A percentile compares a stretch with the other conserved stretches of the same genome.
Conservation (phyloP, 345 rosid species). For the Rhodamnia argentea region DNA sequence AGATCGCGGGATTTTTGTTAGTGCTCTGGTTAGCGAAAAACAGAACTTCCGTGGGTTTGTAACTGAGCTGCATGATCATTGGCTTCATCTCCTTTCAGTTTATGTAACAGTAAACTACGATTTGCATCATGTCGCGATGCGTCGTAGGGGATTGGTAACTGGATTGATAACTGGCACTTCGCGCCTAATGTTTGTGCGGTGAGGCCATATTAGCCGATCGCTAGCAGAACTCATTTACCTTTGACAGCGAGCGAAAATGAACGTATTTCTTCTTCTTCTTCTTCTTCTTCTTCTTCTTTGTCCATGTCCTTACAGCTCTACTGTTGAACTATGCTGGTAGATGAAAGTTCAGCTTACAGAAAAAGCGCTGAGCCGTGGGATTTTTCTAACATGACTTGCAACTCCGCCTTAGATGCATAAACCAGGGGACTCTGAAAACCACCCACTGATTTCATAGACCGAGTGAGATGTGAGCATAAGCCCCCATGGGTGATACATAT, state of each 20-base stretch:
- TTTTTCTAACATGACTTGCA: neutral
- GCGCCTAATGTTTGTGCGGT: neutral
- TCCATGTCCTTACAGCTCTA: neutral
- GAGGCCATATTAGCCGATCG: neutral
- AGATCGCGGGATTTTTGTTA: neutral
- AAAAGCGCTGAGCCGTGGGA: neutral
- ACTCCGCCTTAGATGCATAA: neutral
- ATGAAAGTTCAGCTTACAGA: neutral
- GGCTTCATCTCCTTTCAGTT: neutral
- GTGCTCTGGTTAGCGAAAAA: neutral
- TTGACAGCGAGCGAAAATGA: neutral
- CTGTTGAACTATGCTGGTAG: neutral
- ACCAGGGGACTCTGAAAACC: neutral
- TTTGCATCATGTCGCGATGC: neutral
- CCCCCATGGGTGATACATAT: neutral
- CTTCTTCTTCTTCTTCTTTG: neutral
- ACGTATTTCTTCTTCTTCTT: neutral
- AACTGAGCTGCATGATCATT: neutral
- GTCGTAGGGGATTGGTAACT: neutral
- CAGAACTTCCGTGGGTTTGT: neutral
- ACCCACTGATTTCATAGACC: neutral
- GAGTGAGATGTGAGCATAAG: neutral
- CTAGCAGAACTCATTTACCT: neutral
- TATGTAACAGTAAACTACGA: neutral
- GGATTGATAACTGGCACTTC: neutral